Evolutionary conservation across 2,329 filamentous ascomycete species (phyloP).

Genomic region (Bipolaris sorokiniana): DNA sequence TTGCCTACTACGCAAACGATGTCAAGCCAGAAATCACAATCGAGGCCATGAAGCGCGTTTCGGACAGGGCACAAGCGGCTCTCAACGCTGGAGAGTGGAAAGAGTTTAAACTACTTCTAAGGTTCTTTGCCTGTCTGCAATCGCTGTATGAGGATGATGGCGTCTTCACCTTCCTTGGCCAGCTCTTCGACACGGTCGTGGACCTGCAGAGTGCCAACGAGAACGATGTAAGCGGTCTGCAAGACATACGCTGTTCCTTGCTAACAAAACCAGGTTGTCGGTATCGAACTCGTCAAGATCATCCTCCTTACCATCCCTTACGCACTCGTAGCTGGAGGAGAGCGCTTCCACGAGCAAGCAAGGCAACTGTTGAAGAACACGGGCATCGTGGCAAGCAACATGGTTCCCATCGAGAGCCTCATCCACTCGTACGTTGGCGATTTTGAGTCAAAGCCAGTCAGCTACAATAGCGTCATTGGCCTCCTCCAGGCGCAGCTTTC

Average conservation of each 20-base stretch:
- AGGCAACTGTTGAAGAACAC: conserved; percentile 87
- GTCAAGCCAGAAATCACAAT: conserved; percentile 75
- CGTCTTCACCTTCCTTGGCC: conserved; percentile 81
- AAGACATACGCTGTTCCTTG: conserved; percentile 6
- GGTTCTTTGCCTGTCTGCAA: conserved; percentile 88
- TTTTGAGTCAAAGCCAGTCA: conserved; percentile 65
- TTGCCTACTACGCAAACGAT: conserved; percentile 79
- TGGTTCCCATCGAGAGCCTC: conserved; percentile 80
- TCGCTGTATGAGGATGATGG: conserved; percentile 81
- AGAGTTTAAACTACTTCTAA: conserved; percentile 86
- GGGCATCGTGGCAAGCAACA: conserved; percentile 88
- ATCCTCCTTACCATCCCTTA: conserved; percentile 96
- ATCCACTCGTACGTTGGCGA: conserved; percentile 82
- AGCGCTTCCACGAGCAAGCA: conserved; percentile 67
- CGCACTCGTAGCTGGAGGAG: conserved; percentile 60
- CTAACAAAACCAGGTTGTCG: conserved; percentile 57
- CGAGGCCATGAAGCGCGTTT: conserved; percentile 70
- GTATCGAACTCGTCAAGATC: conserved; percentile 90
- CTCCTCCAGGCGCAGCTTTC: conserved; percentile 87
- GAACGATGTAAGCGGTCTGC: conserved; percentile 75
- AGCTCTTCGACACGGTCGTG: conserved; percentile 89
- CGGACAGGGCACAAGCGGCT: conserved; percentile 67
- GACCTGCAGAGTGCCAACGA: conserved; percentile 91
- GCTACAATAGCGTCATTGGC: conserved; percentile 74
- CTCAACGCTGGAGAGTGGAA: conserved; percentile 82